Evolutionary conservation across 2,329 filamentous ascomycete species (phyloP).

Genomic region (Daldinia sp.): DNA sequence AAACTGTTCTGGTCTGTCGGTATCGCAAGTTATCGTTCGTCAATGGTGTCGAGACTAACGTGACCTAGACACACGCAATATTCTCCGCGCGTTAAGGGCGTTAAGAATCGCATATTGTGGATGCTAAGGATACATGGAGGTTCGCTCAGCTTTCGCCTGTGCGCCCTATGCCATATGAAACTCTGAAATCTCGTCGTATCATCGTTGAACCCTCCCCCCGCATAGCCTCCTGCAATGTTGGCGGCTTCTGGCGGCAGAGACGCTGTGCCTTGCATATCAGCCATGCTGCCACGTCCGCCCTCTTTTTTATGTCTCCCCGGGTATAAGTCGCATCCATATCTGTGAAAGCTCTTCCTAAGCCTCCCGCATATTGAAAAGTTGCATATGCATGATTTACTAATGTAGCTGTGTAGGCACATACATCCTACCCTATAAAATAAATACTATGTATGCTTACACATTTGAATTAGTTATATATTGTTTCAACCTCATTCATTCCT

Average conservation of each 20-base stretch:
- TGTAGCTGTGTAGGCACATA: neutral
- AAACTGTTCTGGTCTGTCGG: conserved; percentile 4
- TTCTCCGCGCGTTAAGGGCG: conserved; percentile 29
- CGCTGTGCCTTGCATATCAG: conserved; percentile 24
- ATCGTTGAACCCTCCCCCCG: conserved; percentile 30
- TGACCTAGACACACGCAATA: conserved; percentile 25
- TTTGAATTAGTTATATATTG: neutral
- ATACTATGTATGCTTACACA: neutral
- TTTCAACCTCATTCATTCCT: neutral
- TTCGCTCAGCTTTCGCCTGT: conserved; percentile 12
- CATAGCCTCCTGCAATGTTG: conserved; percentile 35
- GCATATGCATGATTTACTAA: neutral
- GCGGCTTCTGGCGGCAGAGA: conserved; percentile 13
- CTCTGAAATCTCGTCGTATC: conserved; percentile 29
- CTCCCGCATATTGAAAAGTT: neutral
- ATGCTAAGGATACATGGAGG: neutral
- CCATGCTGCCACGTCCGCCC: conserved; percentile 5
- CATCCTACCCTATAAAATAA: neutral
- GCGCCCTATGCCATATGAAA: conserved; percentile 30
- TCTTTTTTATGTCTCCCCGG: neutral
- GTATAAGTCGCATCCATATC: neutral
- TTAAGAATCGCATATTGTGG: too few relatives aligned
- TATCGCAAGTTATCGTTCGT: conserved; percentile 31
- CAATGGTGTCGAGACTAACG: conserved; percentile 20
- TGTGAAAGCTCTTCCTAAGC: neutral